Conservation (phyloP, 352 stramenopile genomes). For the Phytopythium kandeliae region DNA sequence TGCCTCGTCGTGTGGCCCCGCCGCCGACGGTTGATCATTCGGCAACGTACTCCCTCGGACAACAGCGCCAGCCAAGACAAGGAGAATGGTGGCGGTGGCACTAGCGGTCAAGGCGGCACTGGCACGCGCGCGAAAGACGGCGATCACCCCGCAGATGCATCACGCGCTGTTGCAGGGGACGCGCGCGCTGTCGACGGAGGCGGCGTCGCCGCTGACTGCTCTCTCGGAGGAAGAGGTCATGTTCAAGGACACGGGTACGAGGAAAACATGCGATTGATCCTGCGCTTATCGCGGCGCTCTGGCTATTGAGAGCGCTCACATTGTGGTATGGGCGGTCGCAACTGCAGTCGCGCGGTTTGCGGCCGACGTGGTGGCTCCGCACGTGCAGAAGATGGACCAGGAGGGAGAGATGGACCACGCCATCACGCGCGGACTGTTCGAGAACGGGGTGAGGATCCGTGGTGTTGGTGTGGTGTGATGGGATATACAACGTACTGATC, state of each 20-base stretch:
- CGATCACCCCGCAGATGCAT: not conserved
- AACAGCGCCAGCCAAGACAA: too few relatives aligned
- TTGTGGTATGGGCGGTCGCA: not conserved
- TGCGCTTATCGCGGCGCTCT: too few relatives aligned
- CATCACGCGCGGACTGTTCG: conserved; percentile 91
- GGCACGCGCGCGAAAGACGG: not conserved
- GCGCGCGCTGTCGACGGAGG: conserved; percentile 19
- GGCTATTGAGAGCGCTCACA: not conserved
- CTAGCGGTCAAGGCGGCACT: not conserved
- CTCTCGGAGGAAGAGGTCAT: conserved; percentile 65
- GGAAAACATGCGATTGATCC: too few relatives aligned
- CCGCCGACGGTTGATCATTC: not conserved
- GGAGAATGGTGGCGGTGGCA: not conserved
- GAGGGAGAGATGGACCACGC: conserved; percentile 86
- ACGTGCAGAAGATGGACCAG: conserved; percentile 92
- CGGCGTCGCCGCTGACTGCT: conserved; percentile 37
- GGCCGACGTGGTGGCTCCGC: conserved; percentile 74
- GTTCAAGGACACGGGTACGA: conserved; percentile 52
- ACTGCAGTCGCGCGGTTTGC: conserved; percentile 76
- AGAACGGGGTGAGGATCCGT: conserved; percentile 60
- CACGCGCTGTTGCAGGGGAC: not conserved
- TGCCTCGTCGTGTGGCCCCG: not conserved
- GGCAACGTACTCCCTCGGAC: not conserved
- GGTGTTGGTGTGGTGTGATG: not conserved
- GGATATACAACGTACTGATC: not conserved